A percentile compares a stretch with the other conserved stretches of the same genome.
Conservation (phyloP, 2,329 filamentous ascomycete genomes). For the Alternaria solani region DNA sequence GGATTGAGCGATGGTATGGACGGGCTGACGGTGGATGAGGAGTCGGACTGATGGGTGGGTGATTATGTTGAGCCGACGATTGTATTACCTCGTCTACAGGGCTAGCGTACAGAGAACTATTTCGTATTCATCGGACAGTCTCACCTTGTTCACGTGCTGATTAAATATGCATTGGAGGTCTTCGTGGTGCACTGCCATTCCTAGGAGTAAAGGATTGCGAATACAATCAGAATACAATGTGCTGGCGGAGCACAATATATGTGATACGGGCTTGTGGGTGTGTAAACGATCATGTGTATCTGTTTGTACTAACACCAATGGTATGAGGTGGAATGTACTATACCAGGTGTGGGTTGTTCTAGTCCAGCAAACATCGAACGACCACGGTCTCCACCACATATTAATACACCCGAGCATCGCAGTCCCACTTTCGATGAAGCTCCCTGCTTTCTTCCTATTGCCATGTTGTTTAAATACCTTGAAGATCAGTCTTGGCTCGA, state of each 20-base stretch:
- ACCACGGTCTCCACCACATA: neutral
- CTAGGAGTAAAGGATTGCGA: neutral
- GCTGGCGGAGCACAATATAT: neutral
- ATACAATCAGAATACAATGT: neutral
- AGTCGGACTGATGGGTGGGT: neutral
- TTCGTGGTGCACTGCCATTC: neutral
- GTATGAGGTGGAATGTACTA: neutral
- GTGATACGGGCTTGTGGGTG: neutral
- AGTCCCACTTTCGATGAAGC: too few species aligned
- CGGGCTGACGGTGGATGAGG: slow-evolving; percentile 2
- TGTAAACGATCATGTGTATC: neutral
- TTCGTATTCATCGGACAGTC: neutral
- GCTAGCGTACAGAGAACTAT: neutral
- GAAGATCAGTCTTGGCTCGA: neutral
- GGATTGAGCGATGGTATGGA: slow-evolving; percentile 12
- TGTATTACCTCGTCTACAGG: neutral
- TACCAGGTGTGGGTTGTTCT: neutral
- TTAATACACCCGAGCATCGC: too few species aligned
- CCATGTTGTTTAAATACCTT: neutral
- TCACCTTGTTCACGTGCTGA: neutral
- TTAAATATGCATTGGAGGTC: neutral
- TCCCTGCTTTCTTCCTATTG: neutral
- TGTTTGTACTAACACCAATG: neutral
- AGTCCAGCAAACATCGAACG: neutral
- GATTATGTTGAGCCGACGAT: neutral